Conservation (phyloP, 441 rosid genomes). For the Rhodomyrtus psidioides region DNA sequence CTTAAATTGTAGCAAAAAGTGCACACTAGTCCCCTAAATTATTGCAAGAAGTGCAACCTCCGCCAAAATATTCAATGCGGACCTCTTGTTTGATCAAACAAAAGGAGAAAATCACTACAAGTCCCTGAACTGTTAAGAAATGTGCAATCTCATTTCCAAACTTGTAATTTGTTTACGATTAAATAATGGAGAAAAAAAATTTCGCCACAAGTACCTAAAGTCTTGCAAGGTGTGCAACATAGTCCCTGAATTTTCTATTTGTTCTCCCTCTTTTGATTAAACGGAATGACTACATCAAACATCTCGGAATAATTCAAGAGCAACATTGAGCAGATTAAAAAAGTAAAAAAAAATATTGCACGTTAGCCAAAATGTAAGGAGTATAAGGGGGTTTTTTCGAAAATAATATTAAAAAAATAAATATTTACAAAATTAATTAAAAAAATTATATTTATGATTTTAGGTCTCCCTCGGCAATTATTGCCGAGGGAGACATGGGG, state of each 20-base stretch:
- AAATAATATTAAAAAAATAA: too few relatives aligned
- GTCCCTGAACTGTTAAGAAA: neutral
- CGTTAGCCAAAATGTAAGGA: rapidly evolving
- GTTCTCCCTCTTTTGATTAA: neutral
- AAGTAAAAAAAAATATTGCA: neutral
- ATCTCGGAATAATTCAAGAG: neutral
- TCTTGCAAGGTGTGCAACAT: neutral
- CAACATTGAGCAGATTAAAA: neutral
- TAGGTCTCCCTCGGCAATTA: too few relatives aligned
- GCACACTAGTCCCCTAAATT: neutral
- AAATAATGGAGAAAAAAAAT: neutral
- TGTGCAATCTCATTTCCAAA: neutral
- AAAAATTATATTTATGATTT: too few relatives aligned
- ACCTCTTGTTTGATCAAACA: neutral
- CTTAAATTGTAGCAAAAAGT: neutral
- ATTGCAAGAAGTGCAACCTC: neutral
- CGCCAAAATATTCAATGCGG: neutral
- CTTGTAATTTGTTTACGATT: neutral
- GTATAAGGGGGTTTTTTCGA: rapidly evolving
- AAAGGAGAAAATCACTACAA: neutral
- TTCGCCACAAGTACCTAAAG: neutral
- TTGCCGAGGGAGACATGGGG: too few relatives aligned
- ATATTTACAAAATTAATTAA: too few relatives aligned
- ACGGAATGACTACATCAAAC: neutral
- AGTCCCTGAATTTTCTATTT: neutral